phyloP scores from a whole-genome alignment of 768 basidiomycete genomes.

The Amanita muscaria region DNA sequence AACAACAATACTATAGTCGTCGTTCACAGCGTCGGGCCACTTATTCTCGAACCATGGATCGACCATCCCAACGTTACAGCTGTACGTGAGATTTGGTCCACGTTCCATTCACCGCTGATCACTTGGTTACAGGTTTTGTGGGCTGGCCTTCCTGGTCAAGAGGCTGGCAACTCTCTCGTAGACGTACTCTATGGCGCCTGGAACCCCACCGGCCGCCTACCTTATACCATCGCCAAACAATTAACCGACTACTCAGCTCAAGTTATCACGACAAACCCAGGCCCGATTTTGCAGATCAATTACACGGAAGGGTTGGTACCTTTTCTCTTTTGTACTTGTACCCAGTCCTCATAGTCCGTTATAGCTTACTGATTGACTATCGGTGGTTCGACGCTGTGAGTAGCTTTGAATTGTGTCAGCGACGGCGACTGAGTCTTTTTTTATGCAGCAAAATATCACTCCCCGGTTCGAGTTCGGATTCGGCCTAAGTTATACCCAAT shows the following conservation, averaged over 20 bases:
- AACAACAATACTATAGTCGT: slow-evolving; percentile 70
- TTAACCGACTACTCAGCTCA: slow-evolving; percentile 50
- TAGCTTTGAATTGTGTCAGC: slow-evolving; percentile 10
- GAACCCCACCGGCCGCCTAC: slow-evolving; percentile 61
- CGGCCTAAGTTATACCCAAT: slow-evolving; percentile 80
- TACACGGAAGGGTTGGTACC: slow-evolving; percentile 46
- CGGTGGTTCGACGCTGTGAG: slow-evolving; percentile 60
- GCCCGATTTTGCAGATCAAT: slow-evolving; percentile 39
- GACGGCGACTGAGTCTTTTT: not conserved
- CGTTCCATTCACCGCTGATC: not conserved
- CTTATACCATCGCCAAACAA: slow-evolving; percentile 67
- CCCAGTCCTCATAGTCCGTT: not conserved
- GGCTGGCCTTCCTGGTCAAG: slow-evolving; percentile 62
- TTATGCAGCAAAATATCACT: slow-evolving; percentile 53
- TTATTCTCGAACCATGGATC: slow-evolving; percentile 59
- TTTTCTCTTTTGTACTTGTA: not conserved
- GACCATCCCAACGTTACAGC: slow-evolving; percentile 67
- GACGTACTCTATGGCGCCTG: slow-evolving; percentile 64
- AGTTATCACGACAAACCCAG: slow-evolving; percentile 28
- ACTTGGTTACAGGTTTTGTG: slow-evolving; percentile 37
- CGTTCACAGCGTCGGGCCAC: slow-evolving; percentile 52
- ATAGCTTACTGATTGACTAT: slow-evolving; percentile 60
- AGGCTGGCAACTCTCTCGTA: slow-evolving; percentile 60
- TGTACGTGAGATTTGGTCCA: slow-evolving; percentile 27
- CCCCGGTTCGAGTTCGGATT: slow-evolving; percentile 89